Evolutionary conservation across 2,329 filamentous ascomycete species (phyloP).

Genomic region (Tolypocladium cylindrosporum): DNA sequence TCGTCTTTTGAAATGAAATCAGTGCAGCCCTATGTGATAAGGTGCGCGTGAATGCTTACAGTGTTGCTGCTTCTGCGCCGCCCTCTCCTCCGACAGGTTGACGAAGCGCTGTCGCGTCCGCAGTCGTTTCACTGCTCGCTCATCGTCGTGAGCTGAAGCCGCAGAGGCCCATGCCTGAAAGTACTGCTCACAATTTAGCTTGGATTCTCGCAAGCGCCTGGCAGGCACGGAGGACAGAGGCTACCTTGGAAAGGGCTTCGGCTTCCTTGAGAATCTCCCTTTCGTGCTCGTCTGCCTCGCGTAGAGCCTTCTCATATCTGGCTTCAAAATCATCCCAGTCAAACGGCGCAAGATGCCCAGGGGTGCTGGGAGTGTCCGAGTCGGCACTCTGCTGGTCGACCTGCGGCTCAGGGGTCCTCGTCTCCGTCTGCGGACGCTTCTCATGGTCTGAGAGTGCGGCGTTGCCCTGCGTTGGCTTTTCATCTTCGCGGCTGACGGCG

Average conservation of each 20-base stretch:
- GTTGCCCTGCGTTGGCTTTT: constrained; percentile 6
- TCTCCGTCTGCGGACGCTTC: constrained; percentile 10
- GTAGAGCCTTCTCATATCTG: constrained; percentile 57
- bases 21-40: constrained; percentile 5
- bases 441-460: constrained; percentile 11
- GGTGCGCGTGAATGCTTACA: constrained; percentile 42
- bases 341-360: constrained; percentile 45
- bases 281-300: constrained; percentile 53
- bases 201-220: background rate
- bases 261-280: constrained; percentile 57
- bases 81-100: constrained; percentile 58
- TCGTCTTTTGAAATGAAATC: constrained; percentile 19
- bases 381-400: constrained; percentile 19
- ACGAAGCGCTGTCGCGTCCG: constrained; percentile 73
- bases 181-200: constrained; percentile 39
- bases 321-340: constrained; percentile 71
- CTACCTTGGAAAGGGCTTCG: constrained; percentile 53
- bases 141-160: constrained; percentile 62
- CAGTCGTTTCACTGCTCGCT: constrained; percentile 67
- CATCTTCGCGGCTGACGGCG: constrained; percentile 5
- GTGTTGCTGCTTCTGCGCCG: constrained; percentile 69
- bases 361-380: constrained; percentile 34
- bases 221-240: background rate
- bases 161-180: constrained; percentile 72
- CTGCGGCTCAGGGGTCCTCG: constrained; percentile 29